phyloP scores from a whole-genome alignment of 2,329 filamentous ascomycete species.

The Onygena corvina region DNA sequence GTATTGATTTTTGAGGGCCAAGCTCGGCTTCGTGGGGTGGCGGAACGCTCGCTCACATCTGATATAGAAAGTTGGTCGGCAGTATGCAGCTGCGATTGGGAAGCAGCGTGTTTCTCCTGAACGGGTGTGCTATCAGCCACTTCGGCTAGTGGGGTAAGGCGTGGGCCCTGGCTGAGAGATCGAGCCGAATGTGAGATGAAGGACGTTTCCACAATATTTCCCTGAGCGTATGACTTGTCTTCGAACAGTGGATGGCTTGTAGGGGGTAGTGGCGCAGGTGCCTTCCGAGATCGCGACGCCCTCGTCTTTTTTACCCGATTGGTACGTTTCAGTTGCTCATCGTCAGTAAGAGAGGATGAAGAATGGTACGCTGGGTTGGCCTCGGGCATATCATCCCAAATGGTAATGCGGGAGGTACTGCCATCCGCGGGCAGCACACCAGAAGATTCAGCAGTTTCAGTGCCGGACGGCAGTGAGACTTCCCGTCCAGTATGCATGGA shows the following conservation, averaged over 20 bases:
- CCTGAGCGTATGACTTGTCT: background rate
- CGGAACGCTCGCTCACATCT: constrained; percentile 7
- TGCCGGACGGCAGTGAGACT: background rate
- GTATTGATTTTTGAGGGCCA: constrained; percentile 14
- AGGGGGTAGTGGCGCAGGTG: background rate
- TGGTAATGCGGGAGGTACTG: background rate
- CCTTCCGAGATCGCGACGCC: background rate
- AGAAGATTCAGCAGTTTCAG: background rate
- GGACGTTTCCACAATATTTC: constrained; percentile 15
- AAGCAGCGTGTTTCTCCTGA: background rate
- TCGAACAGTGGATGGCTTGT: background rate
- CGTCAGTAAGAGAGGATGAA: background rate
- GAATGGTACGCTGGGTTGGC: background rate
- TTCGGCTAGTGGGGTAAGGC: constrained; percentile 13
- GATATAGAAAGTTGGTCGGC: constrained; percentile 6
- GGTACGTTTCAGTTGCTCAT: background rate
- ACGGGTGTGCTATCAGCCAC: constrained; percentile 4
- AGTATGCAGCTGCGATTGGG: background rate
- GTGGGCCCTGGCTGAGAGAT: constrained; percentile 8
- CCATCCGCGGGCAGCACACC: background rate
- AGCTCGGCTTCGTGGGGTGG: constrained; percentile 1
- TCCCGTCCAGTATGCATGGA: constrained; percentile 9
- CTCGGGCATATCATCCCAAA: background rate
- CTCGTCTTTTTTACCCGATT: background rate
- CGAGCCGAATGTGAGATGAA: constrained; percentile 12